phyloP scores from a whole-genome alignment of 139 green algal species.

The Chlamydomonas sp. region DNA sequence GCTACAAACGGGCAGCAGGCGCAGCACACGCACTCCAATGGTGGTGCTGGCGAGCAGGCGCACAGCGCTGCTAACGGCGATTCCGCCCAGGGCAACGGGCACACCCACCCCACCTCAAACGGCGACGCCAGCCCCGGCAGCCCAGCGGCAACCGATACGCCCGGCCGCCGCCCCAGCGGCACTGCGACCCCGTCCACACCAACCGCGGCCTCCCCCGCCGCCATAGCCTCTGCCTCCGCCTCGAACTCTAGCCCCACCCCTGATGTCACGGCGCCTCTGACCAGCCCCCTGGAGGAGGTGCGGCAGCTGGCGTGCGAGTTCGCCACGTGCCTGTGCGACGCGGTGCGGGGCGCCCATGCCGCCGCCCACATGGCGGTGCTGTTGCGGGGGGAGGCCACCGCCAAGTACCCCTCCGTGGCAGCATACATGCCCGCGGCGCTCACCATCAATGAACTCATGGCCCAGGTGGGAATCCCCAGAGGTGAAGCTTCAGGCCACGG shows the following conservation, averaged over 20 bases:
- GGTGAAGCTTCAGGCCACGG: too few relatives aligned
- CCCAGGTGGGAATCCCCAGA: background rate
- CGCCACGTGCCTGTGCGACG: background rate
- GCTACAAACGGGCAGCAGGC: too few relatives aligned
- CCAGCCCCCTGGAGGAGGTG: background rate
- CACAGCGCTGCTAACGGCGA: too few relatives aligned
- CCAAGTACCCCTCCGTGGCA: conserved; percentile 12
- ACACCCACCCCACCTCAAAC: too few relatives aligned
- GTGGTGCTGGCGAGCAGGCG: too few relatives aligned
- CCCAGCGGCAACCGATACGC: too few relatives aligned
- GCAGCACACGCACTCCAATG: too few relatives aligned
- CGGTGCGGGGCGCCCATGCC: conserved; percentile 11
- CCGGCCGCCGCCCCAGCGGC: too few relatives aligned
- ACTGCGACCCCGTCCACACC: background rate
- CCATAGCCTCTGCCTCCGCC: background rate
- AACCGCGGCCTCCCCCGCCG: background rate
- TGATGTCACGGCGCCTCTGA: background rate
- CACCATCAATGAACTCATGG: conserved; percentile 32
- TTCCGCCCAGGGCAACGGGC: too few relatives aligned
- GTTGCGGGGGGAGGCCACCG: conserved; percentile 17
- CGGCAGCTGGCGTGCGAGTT: background rate
- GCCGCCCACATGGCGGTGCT: conserved; percentile 10
- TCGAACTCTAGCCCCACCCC: background rate
- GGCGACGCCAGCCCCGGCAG: too few relatives aligned
- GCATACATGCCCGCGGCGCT: conserved; percentile 28